A percentile compares a stretch with the other conserved stretches of the same genome.
phyloP scores from a whole-genome alignment of 257 asterid species.

The Ilex asprella region DNA sequence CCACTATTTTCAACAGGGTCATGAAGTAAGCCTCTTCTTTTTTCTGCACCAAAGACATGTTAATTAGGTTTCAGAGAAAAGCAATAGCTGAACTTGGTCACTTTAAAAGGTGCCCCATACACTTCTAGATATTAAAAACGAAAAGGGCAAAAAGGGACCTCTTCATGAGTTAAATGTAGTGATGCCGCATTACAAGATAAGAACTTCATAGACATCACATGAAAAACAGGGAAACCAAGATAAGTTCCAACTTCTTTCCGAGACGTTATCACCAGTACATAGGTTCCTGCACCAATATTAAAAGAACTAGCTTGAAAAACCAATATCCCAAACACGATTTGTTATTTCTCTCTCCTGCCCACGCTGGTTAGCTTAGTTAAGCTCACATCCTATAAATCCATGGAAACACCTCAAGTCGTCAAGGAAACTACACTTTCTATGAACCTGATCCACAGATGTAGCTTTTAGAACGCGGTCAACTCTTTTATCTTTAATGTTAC shows the following conservation, averaged over 20 bases:
- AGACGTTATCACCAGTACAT: constrained; percentile 74
- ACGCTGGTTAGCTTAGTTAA: too few relatives aligned
- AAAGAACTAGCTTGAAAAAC: background rate
- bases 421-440: too few relatives aligned
- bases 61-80: constrained; percentile 12
- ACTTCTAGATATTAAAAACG: background rate
- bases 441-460: too few relatives aligned
- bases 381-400: too few relatives aligned
- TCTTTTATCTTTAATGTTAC: too few relatives aligned
- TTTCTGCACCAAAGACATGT: constrained; percentile 44
- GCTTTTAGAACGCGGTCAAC: too few relatives aligned
- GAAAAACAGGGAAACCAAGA: constrained; percentile 78
- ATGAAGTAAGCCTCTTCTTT: constrained; percentile 77
- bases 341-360: background rate
- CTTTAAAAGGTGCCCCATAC: background rate
- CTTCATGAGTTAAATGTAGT: constrained; percentile 48
- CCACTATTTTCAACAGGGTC: constrained; percentile 74
- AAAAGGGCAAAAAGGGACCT: constrained; percentile 36
- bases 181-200: constrained; percentile 79
- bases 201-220: constrained; percentile 70
- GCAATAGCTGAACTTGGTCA: background rate
- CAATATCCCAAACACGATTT: background rate
- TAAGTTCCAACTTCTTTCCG: constrained; percentile 69
- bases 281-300: constrained; percentile 39
- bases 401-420: too few relatives aligned